Percentiles rank a stretch among this genome's conserved stretches.
phyloP scores from a whole-genome alignment of 805 yeast species.

The Torulaspora franciscae region DNA sequence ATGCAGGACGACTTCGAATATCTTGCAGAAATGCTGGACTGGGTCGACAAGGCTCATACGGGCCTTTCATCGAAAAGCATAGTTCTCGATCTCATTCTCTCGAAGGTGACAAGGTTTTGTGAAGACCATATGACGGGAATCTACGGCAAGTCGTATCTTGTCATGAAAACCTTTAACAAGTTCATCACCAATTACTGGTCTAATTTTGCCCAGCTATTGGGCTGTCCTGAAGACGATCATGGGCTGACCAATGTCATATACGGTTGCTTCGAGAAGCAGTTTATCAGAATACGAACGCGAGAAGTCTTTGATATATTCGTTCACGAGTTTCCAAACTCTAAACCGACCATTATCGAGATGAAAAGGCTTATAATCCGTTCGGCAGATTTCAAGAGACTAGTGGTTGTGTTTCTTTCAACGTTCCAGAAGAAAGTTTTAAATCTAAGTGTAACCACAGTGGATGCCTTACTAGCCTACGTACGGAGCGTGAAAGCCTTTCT shows the following conservation, averaged over 20 bases:
- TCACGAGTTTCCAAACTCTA: constrained; percentile 46
- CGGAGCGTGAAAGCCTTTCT: constrained; percentile 67
- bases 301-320: constrained; percentile 59
- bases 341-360: constrained; percentile 55
- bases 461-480: constrained; percentile 63
- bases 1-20: constrained; percentile 29
- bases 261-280: constrained; percentile 26
- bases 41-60: constrained; percentile 25
- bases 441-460: constrained; percentile 75
- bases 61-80: constrained; percentile 18
- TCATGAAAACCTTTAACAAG: constrained; percentile 27
- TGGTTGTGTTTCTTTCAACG: constrained; percentile 17
- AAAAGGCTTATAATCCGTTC: constrained; percentile 46
- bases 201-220: constrained; percentile 19
- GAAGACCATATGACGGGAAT: constrained; percentile 16
- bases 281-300: constrained; percentile 41
- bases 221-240: constrained; percentile 29
- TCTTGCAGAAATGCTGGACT: constrained; percentile 18
- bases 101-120: constrained; percentile 21
- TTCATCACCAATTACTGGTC: constrained; percentile 30
- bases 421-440: constrained; percentile 46
- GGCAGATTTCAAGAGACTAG: constrained; percentile 17
- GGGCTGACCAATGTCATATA: constrained; percentile 24
- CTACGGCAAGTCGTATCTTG: constrained; percentile 21
- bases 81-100: constrained; percentile 21